Evolutionary conservation across 2,329 filamentous ascomycete genomes (phyloP), one percentile per base, ranked within the genome.

Genomic region (Aspergillus ochraceus): DNA sequence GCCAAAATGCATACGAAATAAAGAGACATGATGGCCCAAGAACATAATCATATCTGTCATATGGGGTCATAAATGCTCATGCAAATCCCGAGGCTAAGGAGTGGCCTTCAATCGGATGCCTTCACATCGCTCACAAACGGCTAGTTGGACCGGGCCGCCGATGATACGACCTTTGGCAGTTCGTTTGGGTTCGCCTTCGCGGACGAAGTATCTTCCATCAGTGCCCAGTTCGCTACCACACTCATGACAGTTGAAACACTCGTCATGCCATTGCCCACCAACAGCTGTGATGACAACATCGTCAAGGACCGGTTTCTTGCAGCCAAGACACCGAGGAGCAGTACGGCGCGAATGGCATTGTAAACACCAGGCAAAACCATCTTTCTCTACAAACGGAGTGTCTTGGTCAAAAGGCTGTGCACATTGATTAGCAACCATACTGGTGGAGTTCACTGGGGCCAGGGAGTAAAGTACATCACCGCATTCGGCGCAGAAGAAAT

Each of bases 401-500:
- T 73, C 75, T 0, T 80, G 76, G 63, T 84, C 82, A 66, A 89
- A 89, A 1, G 86, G 86, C 79, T 81, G 55, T 60, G 51, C 17
- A 46, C 2, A 32, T 63, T 17, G 60, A 62, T 68, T 62, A 70
- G 60, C 39, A 57, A 42, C 17, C 17, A 42, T 20, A 26, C 3
- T 14, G 11, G 42, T 3, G 47, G 26, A 14, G 17, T 42, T 32
- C 19, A 30, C 30, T 20, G 22, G 26, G 11, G 11, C 19, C 20
- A 52, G 46, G n/a, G 24, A 8, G 12, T 45, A 58, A 64, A 78
- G 60, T 74, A 81, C 79, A 79, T 99, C 94, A 66, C 95, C 95
- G 74, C 95, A 99, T 81, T 99, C 92, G 47, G 95, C 95, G 73
- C 95, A 99, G 84, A 99, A 99, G 80, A 99, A 99, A 78, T 99